Base-by-base conservation (phyloP, 116 monocot genomes). In the Phalaenopsis hybrid region DNA sequence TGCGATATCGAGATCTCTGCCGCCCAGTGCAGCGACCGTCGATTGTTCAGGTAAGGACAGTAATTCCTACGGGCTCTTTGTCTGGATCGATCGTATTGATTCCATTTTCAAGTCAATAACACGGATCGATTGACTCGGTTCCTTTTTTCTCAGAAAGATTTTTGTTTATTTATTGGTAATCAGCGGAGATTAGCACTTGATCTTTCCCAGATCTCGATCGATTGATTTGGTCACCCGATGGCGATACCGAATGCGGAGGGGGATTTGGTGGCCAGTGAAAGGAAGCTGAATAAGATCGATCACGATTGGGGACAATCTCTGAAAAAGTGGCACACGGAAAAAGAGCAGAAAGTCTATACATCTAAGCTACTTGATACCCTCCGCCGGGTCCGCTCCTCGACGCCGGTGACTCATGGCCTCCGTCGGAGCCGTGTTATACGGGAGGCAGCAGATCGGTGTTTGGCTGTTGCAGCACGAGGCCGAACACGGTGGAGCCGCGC, bases 401-500 rank as follows among this genome's bases (percentile, higher is more conserved):
- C 79, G 49, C 43, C 57, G 33, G 8, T 44, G 58, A 55, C 79
- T 83, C 77, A 44, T 84, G 87, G 18, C 80, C 88, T 58, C 87
- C 90, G 41, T 87, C 88, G 79, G 92, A 92, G 2, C 86, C 92
- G 0, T 85, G 90, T 81, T 85, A 90, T 51, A 86, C 86, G 72
- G 86, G 90, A 12, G 92, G 92, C 44, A 57, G 81, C 51, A 78
- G 88, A 13, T 90, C 94, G 20, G 80, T 85, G 44, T 3, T 23
- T 76, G n/a, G 76, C 76, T 11, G 76, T 76, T 6, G 45, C 76
- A 13, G 76, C 76, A 0, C 17, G 76, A 11, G 92, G 94, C 0
- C 82, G 90, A 6, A 88, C 90, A 68, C 78, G 90, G 33, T 94
- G 94, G 94, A 92, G 92, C 86, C 92, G 88, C 55, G 90, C 90